These are phyloP conservation scores for Colletotrichum scovillei DNA, from an alignment of 2,329 filamentous ascomycete species.

Conservation along the genomic window DNA sequence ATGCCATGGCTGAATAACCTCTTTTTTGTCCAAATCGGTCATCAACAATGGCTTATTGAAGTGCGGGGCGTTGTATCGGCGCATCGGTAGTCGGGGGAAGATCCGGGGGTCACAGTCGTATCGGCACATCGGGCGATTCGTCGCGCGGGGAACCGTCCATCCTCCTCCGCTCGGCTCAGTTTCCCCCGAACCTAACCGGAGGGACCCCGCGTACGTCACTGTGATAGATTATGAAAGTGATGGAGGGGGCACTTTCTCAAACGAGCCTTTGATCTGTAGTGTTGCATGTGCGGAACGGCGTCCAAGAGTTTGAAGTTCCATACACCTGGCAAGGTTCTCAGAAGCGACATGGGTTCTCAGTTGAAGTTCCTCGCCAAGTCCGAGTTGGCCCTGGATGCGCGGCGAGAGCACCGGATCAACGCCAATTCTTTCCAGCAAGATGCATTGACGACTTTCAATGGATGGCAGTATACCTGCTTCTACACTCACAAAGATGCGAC, in stretches of 20 bases:
- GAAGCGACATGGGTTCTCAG: background rate
- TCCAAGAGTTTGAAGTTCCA: background rate
- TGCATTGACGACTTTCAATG: constrained; percentile 30
- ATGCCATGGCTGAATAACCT: constrained; percentile 6
- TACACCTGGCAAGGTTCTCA: background rate
- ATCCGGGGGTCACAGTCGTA: constrained; percentile 11
- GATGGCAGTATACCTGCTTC: constrained; percentile 31
- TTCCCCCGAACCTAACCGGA: constrained; percentile 11
- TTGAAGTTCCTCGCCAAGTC: constrained; percentile 15
- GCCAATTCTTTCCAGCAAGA: constrained; percentile 34
- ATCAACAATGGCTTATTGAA: background rate
- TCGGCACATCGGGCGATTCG: constrained; percentile 22
- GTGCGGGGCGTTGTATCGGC: background rate
- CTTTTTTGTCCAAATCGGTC: background rate
- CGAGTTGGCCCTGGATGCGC: constrained; percentile 21
- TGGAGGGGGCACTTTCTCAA: background rate
- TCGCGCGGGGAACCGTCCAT: constrained; percentile 21
- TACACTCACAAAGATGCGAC: constrained; percentile 24
- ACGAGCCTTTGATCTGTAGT: background rate
- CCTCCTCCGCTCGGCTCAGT: constrained; percentile 5
- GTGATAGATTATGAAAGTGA: background rate
- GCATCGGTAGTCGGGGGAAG: constrained; percentile 17
- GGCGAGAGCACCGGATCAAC: constrained; percentile 31
- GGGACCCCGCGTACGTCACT: constrained; percentile 24
- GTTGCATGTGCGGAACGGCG: background rate